Base-by-base conservation (phyloP, 495 filamentous ascomycete genomes). In the Aspergillus cristatus region DNA sequence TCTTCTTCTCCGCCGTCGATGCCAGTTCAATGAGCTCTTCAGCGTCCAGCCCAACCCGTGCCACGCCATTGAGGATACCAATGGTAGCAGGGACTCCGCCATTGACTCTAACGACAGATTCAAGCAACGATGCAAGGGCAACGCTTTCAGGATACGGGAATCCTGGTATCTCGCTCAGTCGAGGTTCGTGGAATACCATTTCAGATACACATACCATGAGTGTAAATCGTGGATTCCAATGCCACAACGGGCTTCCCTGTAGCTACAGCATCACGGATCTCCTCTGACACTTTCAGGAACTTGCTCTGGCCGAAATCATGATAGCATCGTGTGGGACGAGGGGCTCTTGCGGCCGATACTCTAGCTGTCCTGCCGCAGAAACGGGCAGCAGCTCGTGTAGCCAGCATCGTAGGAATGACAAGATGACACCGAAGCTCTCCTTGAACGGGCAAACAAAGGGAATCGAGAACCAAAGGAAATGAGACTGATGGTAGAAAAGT, bases 61-160 rank as follows among this genome's bases (percentile, higher is more conserved):
- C 86, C 30, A 88, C 64, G 20, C 91, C 91, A 46, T 80, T 74
- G 6, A 94, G 52, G 14, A 98, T 70, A 28, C 86, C 91, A 53
- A 93, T 83, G 1, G 90, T 93, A 13, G 91, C 91, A n/a, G 91
- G 91, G 14, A 96, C 74, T 12, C 78, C 91, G 24, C 91, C 91
- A 60, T 87, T 75, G 6, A 62, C 55, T 37, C 91, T 80, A 28
- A 96, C 78, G 6, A 87, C 63, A 6, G 72, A 72, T 58, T 97
- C 90, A 11, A 94, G 69, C 14, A 73, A 55, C 6, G 68, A 62
- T 12, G 82, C 78, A 5, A 98, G 73, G 7, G 75, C 70, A 26
- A 82, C 64, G 45, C 86, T 89, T 25, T 89, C 82, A 2, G 86
- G 78, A 41, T 86, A 86, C 25, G 93, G 81, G 47, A 88, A 89